These are phyloP conservation scores for Dujonia santamariae DNA, from an alignment of 1,139 yeast species.

Conservation along the genomic window DNA sequence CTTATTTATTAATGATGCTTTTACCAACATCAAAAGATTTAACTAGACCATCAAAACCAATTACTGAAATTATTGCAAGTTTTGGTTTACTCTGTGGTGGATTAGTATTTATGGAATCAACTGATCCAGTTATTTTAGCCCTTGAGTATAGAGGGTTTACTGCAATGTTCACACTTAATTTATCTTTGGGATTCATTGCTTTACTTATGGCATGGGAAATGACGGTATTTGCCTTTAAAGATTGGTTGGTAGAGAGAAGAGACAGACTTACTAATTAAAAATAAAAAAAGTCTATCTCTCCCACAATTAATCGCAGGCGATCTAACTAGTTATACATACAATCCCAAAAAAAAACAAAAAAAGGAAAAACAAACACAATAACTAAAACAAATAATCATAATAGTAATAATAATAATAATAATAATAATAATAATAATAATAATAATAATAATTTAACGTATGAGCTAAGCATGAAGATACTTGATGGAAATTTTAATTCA, in stretches of 20 bases:
- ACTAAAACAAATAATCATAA: no score
- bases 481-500: no score
- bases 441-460: no score
- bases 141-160: constrained; percentile 85
- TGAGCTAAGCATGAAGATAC: no score
- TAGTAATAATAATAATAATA: no score
- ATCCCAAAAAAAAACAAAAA: no score
- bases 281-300: no score
- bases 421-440: no score
- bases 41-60: constrained; percentile 57
- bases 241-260: constrained; percentile 33
- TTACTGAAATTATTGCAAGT: constrained; percentile 77
- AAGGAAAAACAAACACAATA: no score
- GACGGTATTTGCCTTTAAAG: constrained; percentile 63
- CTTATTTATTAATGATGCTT: constrained; percentile 59
- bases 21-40: constrained; percentile 35
- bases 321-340: no score
- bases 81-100: constrained; percentile 89
- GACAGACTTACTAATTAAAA: no score
- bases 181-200: constrained; percentile 74
- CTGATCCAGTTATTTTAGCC: constrained; percentile 78
- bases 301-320: no score
- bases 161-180: constrained; percentile 85
- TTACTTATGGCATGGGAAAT: constrained; percentile 91
- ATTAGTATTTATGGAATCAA: constrained; percentile 84